Conservation (phyloP, 2,329 filamentous ascomycete genomes). For the Didymella keratinophila region DNA sequence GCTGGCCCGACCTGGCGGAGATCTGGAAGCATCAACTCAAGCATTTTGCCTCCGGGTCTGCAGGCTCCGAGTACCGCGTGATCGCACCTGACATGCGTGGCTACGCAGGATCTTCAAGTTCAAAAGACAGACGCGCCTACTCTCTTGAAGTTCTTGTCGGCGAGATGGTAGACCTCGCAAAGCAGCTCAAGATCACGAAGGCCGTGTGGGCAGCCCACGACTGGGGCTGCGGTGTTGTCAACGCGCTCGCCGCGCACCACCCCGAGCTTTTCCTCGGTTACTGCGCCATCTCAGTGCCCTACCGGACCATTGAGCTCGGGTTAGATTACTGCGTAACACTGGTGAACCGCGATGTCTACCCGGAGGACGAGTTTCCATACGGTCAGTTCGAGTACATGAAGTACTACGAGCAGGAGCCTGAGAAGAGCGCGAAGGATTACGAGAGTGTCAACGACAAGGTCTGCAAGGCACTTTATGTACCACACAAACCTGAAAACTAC, state of each 20-base stretch:
- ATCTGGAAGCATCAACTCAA: slow-evolving; percentile 48
- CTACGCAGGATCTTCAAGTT: slow-evolving; percentile 36
- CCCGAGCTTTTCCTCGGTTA: slow-evolving; percentile 45
- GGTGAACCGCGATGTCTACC: slow-evolving; percentile 57
- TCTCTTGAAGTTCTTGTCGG: slow-evolving; percentile 37
- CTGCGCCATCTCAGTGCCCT: slow-evolving; percentile 51
- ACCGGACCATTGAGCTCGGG: slow-evolving; percentile 53
- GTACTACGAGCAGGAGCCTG: slow-evolving; percentile 41
- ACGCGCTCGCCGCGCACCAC: slow-evolving; percentile 40
- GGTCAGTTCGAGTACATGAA: slow-evolving; percentile 50
- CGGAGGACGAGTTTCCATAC: slow-evolving; percentile 52
- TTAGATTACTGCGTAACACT: slow-evolving; percentile 46
- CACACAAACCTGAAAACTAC: slow-evolving; percentile 29
- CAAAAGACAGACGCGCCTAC: slow-evolving; percentile 40
- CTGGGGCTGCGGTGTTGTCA: slow-evolving; percentile 51
- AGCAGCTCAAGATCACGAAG: slow-evolving; percentile 47
- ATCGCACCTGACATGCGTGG: slow-evolving; percentile 46
- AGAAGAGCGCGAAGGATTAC: slow-evolving; percentile 28
- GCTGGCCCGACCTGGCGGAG: slow-evolving; percentile 49
- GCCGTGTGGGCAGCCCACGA: slow-evolving; percentile 61
- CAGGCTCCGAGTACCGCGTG: slow-evolving; percentile 36
- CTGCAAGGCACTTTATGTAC: slow-evolving; percentile 35
- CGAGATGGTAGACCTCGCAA: slow-evolving; percentile 51
- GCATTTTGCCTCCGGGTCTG: slow-evolving; percentile 40
- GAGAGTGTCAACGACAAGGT: slow-evolving; percentile 34